A percentile compares a stretch with the other conserved stretches of the same genome.
phyloP scores from a whole-genome alignment of 2,329 filamentous ascomycete species.

The Ophiostoma quercus region DNA sequence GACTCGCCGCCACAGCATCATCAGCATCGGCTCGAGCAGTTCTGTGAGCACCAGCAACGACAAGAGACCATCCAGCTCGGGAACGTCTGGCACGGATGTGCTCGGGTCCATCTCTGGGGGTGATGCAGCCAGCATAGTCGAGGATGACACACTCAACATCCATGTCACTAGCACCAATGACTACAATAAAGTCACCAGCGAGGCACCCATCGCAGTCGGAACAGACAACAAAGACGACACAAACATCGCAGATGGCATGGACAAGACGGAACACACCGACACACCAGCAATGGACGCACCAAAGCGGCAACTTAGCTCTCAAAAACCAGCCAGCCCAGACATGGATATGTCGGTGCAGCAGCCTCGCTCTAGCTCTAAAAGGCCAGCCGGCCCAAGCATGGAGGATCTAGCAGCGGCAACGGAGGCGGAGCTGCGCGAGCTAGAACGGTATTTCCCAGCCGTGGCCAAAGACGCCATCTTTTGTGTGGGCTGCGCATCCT shows the following conservation, averaged over 20 bases:
- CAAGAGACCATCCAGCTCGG: not conserved
- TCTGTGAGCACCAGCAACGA: not conserved
- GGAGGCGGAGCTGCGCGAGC: conserved; percentile 30
- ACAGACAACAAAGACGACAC: not conserved
- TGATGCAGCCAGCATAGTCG: not conserved
- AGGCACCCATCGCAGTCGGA: not conserved
- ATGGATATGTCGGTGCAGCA: not conserved
- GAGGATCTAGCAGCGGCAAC: not conserved
- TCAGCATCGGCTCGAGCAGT: not conserved
- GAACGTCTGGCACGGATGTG: not conserved
- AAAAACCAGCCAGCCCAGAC: not conserved
- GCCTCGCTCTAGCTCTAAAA: not conserved
- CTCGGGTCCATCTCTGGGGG: not conserved
- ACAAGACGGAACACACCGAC: not conserved
- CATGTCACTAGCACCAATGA: not conserved
- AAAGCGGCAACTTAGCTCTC: not conserved
- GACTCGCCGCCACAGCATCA: not conserved
- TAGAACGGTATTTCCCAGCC: conserved; percentile 49
- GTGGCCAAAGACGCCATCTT: conserved; percentile 39
- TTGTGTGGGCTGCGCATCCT: conserved; percentile 49
- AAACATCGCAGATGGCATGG: not conserved
- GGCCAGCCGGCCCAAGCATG: not conserved
- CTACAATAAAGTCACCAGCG: not conserved
- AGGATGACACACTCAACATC: not conserved
- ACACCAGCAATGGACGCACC: not conserved